Conservation (phyloP, 345 rosid genomes). For the Pistacia integerrima region DNA sequence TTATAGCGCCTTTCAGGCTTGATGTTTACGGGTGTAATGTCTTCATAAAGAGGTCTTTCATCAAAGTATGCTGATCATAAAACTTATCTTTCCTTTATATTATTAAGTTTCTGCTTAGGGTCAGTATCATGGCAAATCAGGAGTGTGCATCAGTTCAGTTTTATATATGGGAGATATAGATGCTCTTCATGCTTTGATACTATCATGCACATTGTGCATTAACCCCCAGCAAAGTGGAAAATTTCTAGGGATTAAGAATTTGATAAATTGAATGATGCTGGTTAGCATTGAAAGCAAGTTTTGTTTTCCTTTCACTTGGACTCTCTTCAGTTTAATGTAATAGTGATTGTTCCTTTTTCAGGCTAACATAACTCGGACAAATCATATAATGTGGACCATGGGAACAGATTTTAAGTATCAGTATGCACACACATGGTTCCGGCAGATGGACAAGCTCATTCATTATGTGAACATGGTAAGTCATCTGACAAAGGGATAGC, state of each 20-base stretch:
- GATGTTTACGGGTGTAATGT: not conserved
- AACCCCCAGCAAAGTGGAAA: not conserved
- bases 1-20: not conserved
- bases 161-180: conserved; percentile 7
- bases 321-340: conserved; percentile 15
- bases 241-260: conserved; percentile 13
- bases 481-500: conserved; percentile 3
- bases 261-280: not conserved
- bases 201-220: not conserved
- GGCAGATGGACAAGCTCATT: conserved; percentile 92
- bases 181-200: conserved; percentile 9
- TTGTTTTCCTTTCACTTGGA: conserved; percentile 6
- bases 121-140: not conserved
- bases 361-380: conserved; percentile 88
- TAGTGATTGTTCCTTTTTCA: conserved; percentile 33
- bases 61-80: not conserved
- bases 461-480: conserved; percentile 94
- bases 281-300: conserved; percentile 3
- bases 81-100: not conserved
- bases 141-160: not conserved
- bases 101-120: not conserved
- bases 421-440: conserved; percentile 89
- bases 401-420: conserved; percentile 98
- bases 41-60: not conserved
- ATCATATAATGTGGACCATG: conserved; percentile 98